Percentiles rank a stretch among this genome's conserved stretches.
Conservation (phyloP, 148 eudicot genomes). For the Amaranthus cruentus region DNA sequence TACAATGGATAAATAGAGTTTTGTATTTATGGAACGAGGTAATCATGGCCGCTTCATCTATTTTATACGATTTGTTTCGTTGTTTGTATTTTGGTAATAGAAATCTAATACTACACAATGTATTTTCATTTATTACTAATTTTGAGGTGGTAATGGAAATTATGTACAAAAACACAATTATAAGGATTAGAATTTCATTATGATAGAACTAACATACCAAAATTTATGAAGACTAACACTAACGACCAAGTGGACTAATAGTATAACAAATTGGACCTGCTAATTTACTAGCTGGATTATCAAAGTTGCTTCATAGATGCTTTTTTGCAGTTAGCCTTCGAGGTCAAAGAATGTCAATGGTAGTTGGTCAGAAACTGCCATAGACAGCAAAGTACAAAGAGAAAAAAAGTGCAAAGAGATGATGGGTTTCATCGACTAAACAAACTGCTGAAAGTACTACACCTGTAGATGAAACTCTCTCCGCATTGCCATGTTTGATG, state of each 20-base stretch:
- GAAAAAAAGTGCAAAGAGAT: conserved; percentile 69
- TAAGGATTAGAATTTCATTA: too few species aligned
- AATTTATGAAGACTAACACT: too few species aligned
- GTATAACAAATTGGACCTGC: conserved; percentile 6
- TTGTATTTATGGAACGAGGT: conserved; percentile 61
- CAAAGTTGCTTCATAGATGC: conserved; percentile 31
- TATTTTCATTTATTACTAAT: too few species aligned
- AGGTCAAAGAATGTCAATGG: conserved; percentile 53
- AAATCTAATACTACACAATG: too few species aligned
- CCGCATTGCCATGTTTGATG: conserved; percentile 83
- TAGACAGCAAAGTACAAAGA: conserved; percentile 48
- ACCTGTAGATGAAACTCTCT: conserved; percentile 59
- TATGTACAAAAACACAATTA: too few species aligned
- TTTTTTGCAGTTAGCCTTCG: conserved; percentile 66
- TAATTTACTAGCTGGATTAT: conserved; percentile 16
- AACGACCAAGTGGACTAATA: neutral
- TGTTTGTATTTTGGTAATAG: too few species aligned
- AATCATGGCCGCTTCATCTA: conserved; percentile 19
- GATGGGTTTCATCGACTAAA: conserved; percentile 69
- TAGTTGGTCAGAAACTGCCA: conserved; percentile 38
- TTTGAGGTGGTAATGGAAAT: too few species aligned
- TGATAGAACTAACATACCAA: too few species aligned
- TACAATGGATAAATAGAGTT: conserved; percentile 33
- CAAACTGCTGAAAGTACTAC: conserved; percentile 66
- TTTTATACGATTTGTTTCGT: too few species aligned